Conservation (phyloP, 345 rosid genomes). For the Boechera retrofracta region DNA sequence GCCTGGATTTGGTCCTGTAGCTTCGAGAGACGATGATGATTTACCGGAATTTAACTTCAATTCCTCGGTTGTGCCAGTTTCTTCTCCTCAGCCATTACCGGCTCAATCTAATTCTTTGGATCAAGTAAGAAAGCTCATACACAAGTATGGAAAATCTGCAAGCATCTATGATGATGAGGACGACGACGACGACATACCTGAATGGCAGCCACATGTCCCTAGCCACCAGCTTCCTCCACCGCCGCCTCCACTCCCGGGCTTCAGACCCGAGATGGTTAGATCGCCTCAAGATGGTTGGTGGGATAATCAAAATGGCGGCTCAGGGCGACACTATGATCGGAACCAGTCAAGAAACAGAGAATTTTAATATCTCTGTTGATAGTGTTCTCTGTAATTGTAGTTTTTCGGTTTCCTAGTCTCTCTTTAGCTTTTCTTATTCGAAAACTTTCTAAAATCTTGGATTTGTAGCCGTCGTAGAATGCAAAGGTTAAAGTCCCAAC, state of each 20-base stretch:
- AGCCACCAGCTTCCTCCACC: slow-evolving; percentile 43
- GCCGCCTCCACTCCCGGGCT: slow-evolving; percentile 38
- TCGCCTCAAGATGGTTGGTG: slow-evolving; percentile 38
- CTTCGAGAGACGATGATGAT: slow-evolving; percentile 80
- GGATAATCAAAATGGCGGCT: slow-evolving; percentile 35
- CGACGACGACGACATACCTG: slow-evolving; percentile 91
- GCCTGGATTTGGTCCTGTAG: slow-evolving; percentile 87
- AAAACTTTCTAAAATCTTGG: not conserved
- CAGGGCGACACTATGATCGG: slow-evolving; percentile 40
- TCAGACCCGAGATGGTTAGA: slow-evolving; percentile 36
- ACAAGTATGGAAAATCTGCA: slow-evolving; percentile 77
- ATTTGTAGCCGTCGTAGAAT: slow-evolving; percentile 33
- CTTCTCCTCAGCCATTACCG: slow-evolving; percentile 31
- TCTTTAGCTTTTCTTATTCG: slow-evolving; percentile 12
- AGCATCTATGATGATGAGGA: slow-evolving; percentile 53
- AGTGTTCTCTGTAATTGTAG: slow-evolving; percentile 35
- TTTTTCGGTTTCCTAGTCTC: slow-evolving; percentile 22
- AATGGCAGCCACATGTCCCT: slow-evolving; percentile 75
- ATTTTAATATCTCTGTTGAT: slow-evolving; percentile 24
- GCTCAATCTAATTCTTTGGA: slow-evolving; percentile 41
- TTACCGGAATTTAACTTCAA: slow-evolving; percentile 81
- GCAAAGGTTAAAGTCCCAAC: slow-evolving; percentile 36
- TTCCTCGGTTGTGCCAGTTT: slow-evolving; percentile 34
- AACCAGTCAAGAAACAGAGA: slow-evolving; percentile 44
- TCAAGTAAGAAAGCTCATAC: slow-evolving; percentile 86